Percentiles rank a stretch among this genome's conserved stretches.
Conservation (phyloP, 768 basidiomycete species). For the Lactarius sanguifluus region DNA sequence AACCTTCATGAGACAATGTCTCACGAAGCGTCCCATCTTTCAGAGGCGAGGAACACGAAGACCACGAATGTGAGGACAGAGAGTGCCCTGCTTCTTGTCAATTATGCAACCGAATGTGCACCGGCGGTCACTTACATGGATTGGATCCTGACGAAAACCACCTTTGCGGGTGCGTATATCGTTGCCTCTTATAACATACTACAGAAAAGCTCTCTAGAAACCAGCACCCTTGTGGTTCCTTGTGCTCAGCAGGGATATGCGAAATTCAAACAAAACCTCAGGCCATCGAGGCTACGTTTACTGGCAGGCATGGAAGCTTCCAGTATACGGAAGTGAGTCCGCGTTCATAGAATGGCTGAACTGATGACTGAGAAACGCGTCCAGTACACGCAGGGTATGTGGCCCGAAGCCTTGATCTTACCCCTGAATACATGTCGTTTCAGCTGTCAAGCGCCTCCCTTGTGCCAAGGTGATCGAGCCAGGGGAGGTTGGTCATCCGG, state of each 20-base stretch:
- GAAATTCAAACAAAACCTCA: slow-evolving; percentile 58
- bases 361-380: too few species aligned
- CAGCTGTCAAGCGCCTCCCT: slow-evolving; percentile 50
- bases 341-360: too few species aligned
- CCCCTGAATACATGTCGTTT: not conserved
- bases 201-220: slow-evolving; percentile 38
- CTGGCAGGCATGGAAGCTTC: slow-evolving; percentile 56
- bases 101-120: slow-evolving; percentile 54
- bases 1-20: not conserved
- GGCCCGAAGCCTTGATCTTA: too few species aligned
- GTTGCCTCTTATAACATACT: not conserved
- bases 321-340: slow-evolving; percentile 57
- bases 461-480: slow-evolving; percentile 49
- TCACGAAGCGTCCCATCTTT: not conserved
- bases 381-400: slow-evolving; percentile 54
- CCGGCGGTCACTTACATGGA: slow-evolving; percentile 51
- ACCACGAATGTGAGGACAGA: slow-evolving; percentile 51
- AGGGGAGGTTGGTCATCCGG: slow-evolving; percentile 43
- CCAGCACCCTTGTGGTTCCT: slow-evolving; percentile 45
- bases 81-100: slow-evolving; percentile 55
- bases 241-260: slow-evolving; percentile 52
- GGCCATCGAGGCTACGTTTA: slow-evolving; percentile 60
- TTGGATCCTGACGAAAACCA: slow-evolving; percentile 43
- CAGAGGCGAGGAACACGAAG: slow-evolving; percentile 46
- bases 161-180: slow-evolving; percentile 52